Evolutionary conservation across 768 basidiomycete species (phyloP), one percentile per base, ranked within the genome.

Genomic region (Tricholoma sp.): DNA sequence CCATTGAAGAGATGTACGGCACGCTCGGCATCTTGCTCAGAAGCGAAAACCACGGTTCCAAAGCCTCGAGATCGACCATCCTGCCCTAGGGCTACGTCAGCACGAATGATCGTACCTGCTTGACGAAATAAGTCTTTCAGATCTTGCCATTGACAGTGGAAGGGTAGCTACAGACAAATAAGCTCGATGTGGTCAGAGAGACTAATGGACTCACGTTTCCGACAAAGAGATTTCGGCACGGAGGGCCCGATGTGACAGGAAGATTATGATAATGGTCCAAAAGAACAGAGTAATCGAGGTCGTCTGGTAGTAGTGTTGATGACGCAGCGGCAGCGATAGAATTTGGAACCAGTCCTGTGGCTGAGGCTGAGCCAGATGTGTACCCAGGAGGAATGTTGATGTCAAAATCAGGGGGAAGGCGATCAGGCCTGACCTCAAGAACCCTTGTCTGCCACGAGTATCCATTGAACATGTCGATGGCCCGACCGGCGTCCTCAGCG

Each of bases 121-220:
- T 90, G 85, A 28, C 95, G 84, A 67, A 98, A 96, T 4, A 98
- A 79, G 71, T 98, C 95, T 71, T 98, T 98, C 44, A 99, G 80
- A 67, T 98, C 96, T 71, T 98, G 96, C 96, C 96, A 99, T 73
- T 94, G 93, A 62, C 88, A 89, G 63, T 94, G 93, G 72, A 94
- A 94, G 0, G 93, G 93, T 13, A 95, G 81, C 91, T 94, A 60
- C 6, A 36, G 33, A 53, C 57, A 33, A 63, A 55, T 65, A 63
- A 49, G 47, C 47, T 32, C 47, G 31, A 55, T 34, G 15, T 52
- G 53, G 53, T 29, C 11, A 53, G 29, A 41, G 24, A 37, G 47
- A 29, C 56, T 11, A 20, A 55, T 56, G 52, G 48, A 81, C 88
- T 68, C 67, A 94, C 91, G 70, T 96, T 96, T 54, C 91, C 92